Conservation (phyloP, 306 rosid genomes). For the Sindora glabra region DNA sequence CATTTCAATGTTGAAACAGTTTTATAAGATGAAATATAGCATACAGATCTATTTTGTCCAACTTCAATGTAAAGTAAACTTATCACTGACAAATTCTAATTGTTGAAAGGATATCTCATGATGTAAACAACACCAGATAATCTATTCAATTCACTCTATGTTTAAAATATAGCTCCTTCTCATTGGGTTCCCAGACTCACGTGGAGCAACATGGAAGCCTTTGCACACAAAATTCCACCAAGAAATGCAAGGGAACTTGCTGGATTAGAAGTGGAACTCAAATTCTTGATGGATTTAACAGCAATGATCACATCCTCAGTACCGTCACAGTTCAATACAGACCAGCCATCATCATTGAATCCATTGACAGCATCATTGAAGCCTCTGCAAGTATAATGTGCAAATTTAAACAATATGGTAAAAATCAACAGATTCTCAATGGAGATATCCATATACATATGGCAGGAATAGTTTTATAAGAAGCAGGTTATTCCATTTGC, state of each 20-base stretch:
- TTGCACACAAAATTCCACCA: slow-evolving; percentile 94
- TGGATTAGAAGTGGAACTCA: slow-evolving; percentile 55
- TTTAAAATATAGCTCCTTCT: neutral
- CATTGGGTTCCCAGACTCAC: slow-evolving; percentile 35
- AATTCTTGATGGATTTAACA: slow-evolving; percentile 66
- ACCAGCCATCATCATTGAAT: slow-evolving; percentile 93
- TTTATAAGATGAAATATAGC: too few species aligned
- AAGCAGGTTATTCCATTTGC: too few species aligned
- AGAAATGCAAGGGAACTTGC: slow-evolving; percentile 62
- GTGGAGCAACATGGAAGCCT: slow-evolving; percentile 96
- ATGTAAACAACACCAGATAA: too few species aligned
- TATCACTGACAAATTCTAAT: too few species aligned
- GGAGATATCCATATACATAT: neutral
- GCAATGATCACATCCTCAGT: slow-evolving; percentile 86
- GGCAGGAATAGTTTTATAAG: too few species aligned
- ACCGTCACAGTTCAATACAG: slow-evolving; percentile 72
- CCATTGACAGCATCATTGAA: slow-evolving; percentile 97
- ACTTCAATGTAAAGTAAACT: too few species aligned
- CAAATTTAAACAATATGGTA: neutral
- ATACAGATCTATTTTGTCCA: too few species aligned
- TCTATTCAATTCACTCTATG: too few species aligned
- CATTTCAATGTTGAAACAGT: too few species aligned
- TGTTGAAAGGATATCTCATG: too few species aligned
- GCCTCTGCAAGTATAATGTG: slow-evolving; percentile 47
- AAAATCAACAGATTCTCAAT: neutral